Base-by-base conservation (phyloP, 2,329 filamentous ascomycete species). In the Orbilia blumenaviensis region DNA sequence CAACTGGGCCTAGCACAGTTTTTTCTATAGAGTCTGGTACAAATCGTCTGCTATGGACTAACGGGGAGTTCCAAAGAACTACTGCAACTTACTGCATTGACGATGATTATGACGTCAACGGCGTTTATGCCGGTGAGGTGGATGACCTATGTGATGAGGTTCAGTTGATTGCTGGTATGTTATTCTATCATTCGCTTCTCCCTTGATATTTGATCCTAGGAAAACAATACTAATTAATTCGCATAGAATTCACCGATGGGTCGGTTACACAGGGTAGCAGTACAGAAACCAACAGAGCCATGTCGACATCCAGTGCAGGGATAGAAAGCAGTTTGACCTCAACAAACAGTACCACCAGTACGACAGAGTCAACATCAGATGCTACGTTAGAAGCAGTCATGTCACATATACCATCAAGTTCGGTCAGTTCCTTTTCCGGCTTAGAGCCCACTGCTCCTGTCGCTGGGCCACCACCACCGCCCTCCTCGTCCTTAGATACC, bases 31-130 rank as follows among this genome's bases (percentile, higher is more conserved):
- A 25, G 16, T 18, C 42, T 4, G 16, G 27, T 14, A 48, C 62
- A 0, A 42, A 34, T 41, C 34, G 27, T 5, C 32, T 74, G 5
- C 25, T 62, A 3, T 74, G 69, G 69, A 23, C 23, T 4, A 74
- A 74, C 18, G 42, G n/a, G 8, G 8, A 32, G 18, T 74, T 74
- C 52, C 5, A 10, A 42, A 62, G 44, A 60, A 50, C 34, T 7
- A 66, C 62, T 8, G 69, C 54, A 10, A 25, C 21, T 5, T 74
- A 54, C 23, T 74, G 69, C 34, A n/a, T 74, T 8, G 69, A 74
- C 16, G 56, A 54, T 12, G 69, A 74, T 21, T 29, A 67, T 21
- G 44, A 41, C 1, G 44, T 74, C 44, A 74, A 74, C 29, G 69
- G 69, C 12, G 54, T 74, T 12, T 74, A 74, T 18, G 21, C 62